Base-by-base conservation (phyloP, 2,329 filamentous ascomycete genomes). In the Cladosporium sp. region DNA sequence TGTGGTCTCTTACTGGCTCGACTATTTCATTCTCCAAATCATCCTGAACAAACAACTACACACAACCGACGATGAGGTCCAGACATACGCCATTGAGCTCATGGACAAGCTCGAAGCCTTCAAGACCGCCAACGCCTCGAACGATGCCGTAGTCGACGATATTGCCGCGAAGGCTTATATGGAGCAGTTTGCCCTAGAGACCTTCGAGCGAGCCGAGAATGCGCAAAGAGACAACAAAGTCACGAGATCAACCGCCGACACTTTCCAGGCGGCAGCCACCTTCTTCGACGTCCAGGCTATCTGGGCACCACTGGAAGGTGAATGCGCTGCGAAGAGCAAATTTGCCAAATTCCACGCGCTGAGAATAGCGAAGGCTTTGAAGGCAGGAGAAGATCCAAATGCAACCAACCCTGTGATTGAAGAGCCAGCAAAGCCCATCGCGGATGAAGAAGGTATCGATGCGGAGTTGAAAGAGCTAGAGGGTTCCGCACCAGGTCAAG, bases 331-430 rank as follows among this genome's bases (percentile, higher is more conserved):
- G 64, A 98, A 97, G 82, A 92, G 94, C 79, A 97, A 96, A 77
- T 99, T 92, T 76, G 93, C 94, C 50, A 99, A 98, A 78, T 99
- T 92, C 85, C 96, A 98, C 77, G 93, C 94, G 2, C 82, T 94
- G 40, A 88, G 95, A 66, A 99, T 99, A 74, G 84, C 91, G 18
- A 97, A 92, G 79, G 95, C 95, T 12, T 86, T 97, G 73, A 95
- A 93, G 74, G 91, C 93, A 49, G 93, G 93, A 63, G 89, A 91
- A 70, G 93, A 99, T 74, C 95, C 95, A 3, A 99, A 99, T 78
- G 88, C 90, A 64, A 91, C 91, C 8, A 98, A 98, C 74, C 94
- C 94, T 0, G 87, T 86, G 65, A 83, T 88, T 37, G 86, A 89
- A 66, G 66, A 69, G 63, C 69, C 67, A 28, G 62, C 65, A 26